Evolutionary conservation across 1,284 basidiomycete species (phyloP).

Genomic region (Ganoderma multipileum): DNA sequence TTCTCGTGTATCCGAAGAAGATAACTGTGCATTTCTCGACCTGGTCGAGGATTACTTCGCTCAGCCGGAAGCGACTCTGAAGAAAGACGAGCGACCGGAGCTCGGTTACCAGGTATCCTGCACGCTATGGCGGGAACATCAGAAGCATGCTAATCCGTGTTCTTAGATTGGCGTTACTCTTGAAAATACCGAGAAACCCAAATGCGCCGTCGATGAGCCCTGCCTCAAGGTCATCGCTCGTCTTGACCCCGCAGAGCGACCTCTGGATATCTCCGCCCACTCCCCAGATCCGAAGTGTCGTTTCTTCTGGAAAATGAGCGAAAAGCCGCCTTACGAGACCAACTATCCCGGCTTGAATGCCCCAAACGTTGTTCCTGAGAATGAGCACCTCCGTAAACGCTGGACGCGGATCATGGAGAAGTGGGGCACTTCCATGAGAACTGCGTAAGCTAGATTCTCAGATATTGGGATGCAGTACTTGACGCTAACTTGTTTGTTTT

Average conservation of each 20-base stretch:
- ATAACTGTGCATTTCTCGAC: constrained; percentile 83
- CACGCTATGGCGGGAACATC: not conserved
- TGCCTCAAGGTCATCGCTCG: constrained; percentile 76
- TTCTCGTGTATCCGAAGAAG: constrained; percentile 81
- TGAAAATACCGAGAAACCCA: constrained; percentile 93
- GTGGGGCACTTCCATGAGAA: constrained; percentile 88
- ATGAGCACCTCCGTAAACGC: constrained; percentile 54
- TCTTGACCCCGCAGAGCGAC: constrained; percentile 79
- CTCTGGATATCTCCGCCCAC: constrained; percentile 81
- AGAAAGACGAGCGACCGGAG: constrained; percentile 83
- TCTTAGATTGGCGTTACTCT: constrained; percentile 78
- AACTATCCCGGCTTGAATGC: constrained; percentile 78
- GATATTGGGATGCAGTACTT: not conserved
- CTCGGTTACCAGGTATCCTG: constrained; percentile 64
- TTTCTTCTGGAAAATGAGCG: constrained; percentile 91
- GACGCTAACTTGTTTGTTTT: not conserved
- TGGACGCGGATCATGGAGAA: constrained; percentile 79
- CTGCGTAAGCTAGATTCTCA: constrained; percentile 61
- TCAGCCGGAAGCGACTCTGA: constrained; percentile 66
- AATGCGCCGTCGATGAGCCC: constrained; percentile 80
- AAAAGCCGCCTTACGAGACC: constrained; percentile 78
- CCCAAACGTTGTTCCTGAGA: constrained; percentile 80
- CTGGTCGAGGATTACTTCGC: constrained; percentile 89
- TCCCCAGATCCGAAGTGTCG: constrained; percentile 91
- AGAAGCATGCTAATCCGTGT: not conserved